Percentiles rank a stretch among this genome's conserved stretches.
These are phyloP conservation scores for Aspergillus sp. DNA, from an alignment of 2,329 filamentous ascomycete species.

Conservation along the genomic window DNA sequence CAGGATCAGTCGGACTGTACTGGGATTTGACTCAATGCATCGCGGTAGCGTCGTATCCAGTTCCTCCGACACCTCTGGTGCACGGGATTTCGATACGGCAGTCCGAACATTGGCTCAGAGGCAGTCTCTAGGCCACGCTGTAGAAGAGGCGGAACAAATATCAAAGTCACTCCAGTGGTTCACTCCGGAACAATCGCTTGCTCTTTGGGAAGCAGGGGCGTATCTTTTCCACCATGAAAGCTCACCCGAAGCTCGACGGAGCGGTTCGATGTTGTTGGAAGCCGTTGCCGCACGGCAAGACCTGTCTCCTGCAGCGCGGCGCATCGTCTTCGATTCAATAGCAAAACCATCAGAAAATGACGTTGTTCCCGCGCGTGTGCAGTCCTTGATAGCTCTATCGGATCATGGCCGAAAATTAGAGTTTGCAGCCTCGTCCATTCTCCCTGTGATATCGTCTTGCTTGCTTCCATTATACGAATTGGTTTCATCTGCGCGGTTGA, in stretches of 20 bases:
- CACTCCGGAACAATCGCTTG: slow-evolving; percentile 41
- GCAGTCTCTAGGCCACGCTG: slow-evolving; percentile 36
- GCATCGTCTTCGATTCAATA: slow-evolving; percentile 39
- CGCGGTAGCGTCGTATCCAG: slow-evolving; percentile 42
- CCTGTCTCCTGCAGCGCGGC: slow-evolving; percentile 37
- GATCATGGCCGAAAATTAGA: slow-evolving; percentile 48
- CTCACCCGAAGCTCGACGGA: slow-evolving; percentile 39
- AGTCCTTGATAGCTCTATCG: slow-evolving; percentile 43
- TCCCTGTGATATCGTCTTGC: slow-evolving; percentile 43
- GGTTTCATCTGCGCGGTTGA: slow-evolving; percentile 39
- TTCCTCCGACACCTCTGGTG: slow-evolving; percentile 40
- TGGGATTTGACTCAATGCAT: slow-evolving; percentile 46
- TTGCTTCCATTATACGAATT: slow-evolving; percentile 42
- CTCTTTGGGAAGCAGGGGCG: slow-evolving; percentile 42
- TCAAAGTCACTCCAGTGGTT: slow-evolving; percentile 38
- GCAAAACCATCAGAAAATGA: slow-evolving; percentile 36
- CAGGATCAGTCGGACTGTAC: slow-evolving; percentile 32
- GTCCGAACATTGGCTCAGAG: slow-evolving; percentile 37
- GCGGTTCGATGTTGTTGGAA: slow-evolving; percentile 39
- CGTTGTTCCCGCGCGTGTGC: slow-evolving; percentile 40
- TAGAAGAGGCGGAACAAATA: slow-evolving; percentile 42
- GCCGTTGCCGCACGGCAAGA: slow-evolving; percentile 42
- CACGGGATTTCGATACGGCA: slow-evolving; percentile 42
- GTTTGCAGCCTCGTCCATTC: slow-evolving; percentile 40
- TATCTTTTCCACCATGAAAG: slow-evolving; percentile 40